A percentile compares a stretch with the other conserved stretches of the same genome.
These are phyloP conservation scores for Colletotrichum nymphaeae DNA, from an alignment of 2,329 filamentous ascomycete genomes.

Conservation along the genomic window DNA sequence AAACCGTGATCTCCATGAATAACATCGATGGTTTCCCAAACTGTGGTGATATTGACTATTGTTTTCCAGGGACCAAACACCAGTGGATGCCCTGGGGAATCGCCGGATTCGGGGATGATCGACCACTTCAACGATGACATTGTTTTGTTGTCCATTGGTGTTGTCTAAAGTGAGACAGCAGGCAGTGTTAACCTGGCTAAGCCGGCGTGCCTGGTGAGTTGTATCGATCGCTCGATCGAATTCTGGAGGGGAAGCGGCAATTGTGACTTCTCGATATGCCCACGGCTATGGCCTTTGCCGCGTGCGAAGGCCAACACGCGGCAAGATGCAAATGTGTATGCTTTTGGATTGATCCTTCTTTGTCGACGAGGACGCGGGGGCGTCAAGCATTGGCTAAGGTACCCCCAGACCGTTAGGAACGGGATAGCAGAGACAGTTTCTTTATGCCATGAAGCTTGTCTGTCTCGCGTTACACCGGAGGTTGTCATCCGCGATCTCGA, in stretches of 20 bases:
- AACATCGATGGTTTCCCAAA: background rate
- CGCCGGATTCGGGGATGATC: background rate
- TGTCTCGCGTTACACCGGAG: background rate
- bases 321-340: background rate
- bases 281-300: background rate
- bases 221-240: background rate
- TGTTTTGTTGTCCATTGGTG: background rate
- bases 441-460: background rate
- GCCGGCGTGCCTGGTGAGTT: background rate
- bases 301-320: background rate
- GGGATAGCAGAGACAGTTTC: background rate
- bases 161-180: background rate
- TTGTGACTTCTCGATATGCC: background rate
- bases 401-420: background rate
- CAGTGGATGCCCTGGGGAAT: background rate
- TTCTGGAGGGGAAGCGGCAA: background rate
- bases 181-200: background rate
- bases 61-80: background rate
- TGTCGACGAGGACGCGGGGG: background rate
- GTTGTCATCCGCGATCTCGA: background rate
- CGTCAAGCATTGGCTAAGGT: background rate
- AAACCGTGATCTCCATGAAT: background rate
- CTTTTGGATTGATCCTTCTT: background rate
- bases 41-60: background rate
- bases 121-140: background rate